Evolutionary conservation across 2,329 filamentous ascomycete genomes (phyloP).

Genomic region (Botryotinia convoluta): DNA sequence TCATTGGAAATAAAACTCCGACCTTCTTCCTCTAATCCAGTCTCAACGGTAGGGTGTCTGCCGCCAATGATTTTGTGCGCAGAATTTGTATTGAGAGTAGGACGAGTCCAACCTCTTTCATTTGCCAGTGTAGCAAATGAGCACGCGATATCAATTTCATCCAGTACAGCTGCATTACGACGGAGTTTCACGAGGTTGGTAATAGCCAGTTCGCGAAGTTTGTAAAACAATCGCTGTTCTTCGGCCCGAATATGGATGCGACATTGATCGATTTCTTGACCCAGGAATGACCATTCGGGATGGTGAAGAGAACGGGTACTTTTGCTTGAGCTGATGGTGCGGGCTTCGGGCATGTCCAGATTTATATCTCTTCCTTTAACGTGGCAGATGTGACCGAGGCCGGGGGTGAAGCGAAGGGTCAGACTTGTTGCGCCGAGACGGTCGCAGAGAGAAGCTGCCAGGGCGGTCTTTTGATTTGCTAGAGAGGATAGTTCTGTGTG

Average conservation of each 20-base stretch:
- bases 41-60: slow-evolving; percentile 88
- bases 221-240: slow-evolving; percentile 75
- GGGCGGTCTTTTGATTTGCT: slow-evolving; percentile 53
- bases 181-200: slow-evolving; percentile 80
- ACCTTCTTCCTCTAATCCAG: slow-evolving; percentile 74
- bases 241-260: slow-evolving; percentile 77
- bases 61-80: slow-evolving; percentile 78
- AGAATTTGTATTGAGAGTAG: slow-evolving; percentile 63
- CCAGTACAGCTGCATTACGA: slow-evolving; percentile 84
- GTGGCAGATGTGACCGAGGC: slow-evolving; percentile 86
- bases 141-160: slow-evolving; percentile 87
- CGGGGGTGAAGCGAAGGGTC: slow-evolving; percentile 80
- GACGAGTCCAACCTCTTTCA: slow-evolving; percentile 72
- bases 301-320: slow-evolving; percentile 82
- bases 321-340: slow-evolving; percentile 74
- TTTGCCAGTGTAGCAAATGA: slow-evolving; percentile 78
- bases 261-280: slow-evolving; percentile 72
- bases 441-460: slow-evolving; percentile 61
- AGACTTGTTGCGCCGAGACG: slow-evolving; percentile 63
- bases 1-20: slow-evolving; percentile 83
- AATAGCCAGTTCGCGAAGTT: slow-evolving; percentile 73
- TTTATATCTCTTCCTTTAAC: slow-evolving; percentile 74
- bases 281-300: slow-evolving; percentile 79
- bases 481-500: slow-evolving; percentile 66
- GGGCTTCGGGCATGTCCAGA: slow-evolving; percentile 36